These are phyloP conservation scores for Cyathus olla DNA, from an alignment of 1,284 basidiomycete species.

Conservation along the genomic window DNA sequence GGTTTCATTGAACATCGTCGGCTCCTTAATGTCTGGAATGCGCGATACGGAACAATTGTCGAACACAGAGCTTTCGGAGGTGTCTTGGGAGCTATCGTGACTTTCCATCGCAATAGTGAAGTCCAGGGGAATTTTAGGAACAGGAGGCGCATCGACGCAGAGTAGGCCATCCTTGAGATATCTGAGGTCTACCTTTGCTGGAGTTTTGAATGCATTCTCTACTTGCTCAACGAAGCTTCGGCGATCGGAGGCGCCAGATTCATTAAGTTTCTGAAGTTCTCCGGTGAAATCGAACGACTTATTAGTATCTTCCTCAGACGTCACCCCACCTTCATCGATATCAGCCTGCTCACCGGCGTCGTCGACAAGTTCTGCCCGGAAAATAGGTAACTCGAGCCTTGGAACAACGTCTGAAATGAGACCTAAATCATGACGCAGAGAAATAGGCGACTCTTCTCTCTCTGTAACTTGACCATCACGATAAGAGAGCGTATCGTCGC, in stretches of 20 bases:
- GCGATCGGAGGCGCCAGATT: conserved; percentile 74
- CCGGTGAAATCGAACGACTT: conserved; percentile 90
- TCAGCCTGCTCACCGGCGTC: conserved; percentile 58
- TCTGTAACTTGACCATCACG: conserved; percentile 9
- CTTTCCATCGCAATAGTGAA: conserved; percentile 11
- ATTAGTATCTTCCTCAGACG: conserved; percentile 74
- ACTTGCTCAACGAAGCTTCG: conserved; percentile 86
- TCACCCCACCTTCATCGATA: conserved; percentile 53
- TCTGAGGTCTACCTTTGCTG: conserved; percentile 70
- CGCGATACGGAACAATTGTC: conserved; percentile 29
- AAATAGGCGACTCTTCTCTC: not conserved
- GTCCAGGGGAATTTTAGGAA: conserved; percentile 46
- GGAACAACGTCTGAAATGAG: conserved; percentile 11
- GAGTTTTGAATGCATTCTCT: conserved; percentile 82
- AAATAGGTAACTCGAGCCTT: conserved; percentile 46
- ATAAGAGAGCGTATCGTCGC: conserved; percentile 57
- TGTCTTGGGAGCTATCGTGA: conserved; percentile 15
- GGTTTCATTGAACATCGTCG: not conserved
- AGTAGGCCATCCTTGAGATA: conserved; percentile 50
- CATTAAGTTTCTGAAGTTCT: conserved; percentile 78
- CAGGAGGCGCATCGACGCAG: conserved; percentile 57
- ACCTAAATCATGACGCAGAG: not conserved
- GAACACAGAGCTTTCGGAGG: conserved; percentile 20
- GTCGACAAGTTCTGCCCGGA: conserved; percentile 57
- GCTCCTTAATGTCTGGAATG: conserved; percentile 30